Evolutionary conservation across 2,329 filamentous ascomycete genomes (phyloP).

Genomic region (Colletotrichum sp.): DNA sequence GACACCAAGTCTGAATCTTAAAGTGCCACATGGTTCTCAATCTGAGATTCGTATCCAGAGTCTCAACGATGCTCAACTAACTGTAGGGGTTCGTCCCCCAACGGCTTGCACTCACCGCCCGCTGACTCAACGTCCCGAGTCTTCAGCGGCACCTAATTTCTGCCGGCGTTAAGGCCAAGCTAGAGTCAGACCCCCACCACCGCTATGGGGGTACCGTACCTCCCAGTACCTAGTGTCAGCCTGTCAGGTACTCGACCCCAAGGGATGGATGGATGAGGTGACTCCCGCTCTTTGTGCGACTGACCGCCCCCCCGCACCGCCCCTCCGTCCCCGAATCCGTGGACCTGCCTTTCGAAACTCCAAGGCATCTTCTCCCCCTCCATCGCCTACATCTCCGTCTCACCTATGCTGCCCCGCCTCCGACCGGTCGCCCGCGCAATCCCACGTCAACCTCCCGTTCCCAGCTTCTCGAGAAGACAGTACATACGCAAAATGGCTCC

Average conservation of each 20-base stretch:
- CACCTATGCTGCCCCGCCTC: constrained; percentile 14
- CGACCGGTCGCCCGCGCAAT: constrained; percentile 6
- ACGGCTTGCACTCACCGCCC: neutral
- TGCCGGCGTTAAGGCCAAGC: neutral
- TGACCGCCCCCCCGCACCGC: neutral
- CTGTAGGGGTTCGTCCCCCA: neutral
- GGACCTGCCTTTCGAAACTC: neutral
- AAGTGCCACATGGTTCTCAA: neutral
- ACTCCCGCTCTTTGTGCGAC: neutral
- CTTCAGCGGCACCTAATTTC: neutral
- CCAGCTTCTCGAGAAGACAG: constrained; percentile 5
- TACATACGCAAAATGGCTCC: constrained; percentile 32
- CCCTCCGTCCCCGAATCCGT: neutral
- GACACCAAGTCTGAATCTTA: neutral
- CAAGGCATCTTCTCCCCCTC: neutral
- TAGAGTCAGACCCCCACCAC: neutral
- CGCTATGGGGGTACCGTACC: neutral
- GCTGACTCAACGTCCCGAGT: neutral
- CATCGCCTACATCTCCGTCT: neutral
- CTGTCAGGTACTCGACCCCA: neutral
- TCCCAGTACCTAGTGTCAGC: neutral
- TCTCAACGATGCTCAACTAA: neutral
- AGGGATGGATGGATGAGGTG: neutral
- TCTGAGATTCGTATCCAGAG: neutral
- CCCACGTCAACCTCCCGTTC: constrained; percentile 5